Percentiles rank a stretch among this genome's conserved stretches.
phyloP scores from a whole-genome alignment of 306 rosid genomes.

The Vigna angularis region DNA sequence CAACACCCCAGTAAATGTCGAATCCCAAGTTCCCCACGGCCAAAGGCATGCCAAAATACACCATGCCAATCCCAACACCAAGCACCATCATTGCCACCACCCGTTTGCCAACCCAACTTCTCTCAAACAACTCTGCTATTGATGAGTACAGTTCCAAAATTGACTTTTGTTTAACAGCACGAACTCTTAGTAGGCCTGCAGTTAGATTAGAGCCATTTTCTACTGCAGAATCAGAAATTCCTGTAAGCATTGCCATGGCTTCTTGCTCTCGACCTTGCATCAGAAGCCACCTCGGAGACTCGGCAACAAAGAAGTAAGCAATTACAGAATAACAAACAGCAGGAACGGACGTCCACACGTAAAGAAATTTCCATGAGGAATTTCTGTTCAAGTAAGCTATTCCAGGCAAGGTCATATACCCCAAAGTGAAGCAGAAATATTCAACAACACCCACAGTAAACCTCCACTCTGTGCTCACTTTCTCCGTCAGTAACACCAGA shows the following conservation, averaged over 20 bases:
- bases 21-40: slow-evolving; percentile 56
- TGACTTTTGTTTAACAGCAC: background rate
- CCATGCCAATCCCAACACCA: slow-evolving; percentile 55
- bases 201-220: background rate
- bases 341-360: slow-evolving; percentile 48
- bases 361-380: slow-evolving; percentile 45
- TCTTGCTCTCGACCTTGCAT: slow-evolving; percentile 42
- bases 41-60: slow-evolving; percentile 55
- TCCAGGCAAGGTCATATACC: slow-evolving; percentile 44
- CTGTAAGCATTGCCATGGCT: slow-evolving; percentile 39
- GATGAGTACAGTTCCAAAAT: slow-evolving; percentile 30
- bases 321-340: slow-evolving; percentile 28
- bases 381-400: slow-evolving; percentile 45
- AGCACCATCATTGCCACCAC: slow-evolving; percentile 30
- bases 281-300: slow-evolving; percentile 54
- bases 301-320: slow-evolving; percentile 30
- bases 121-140: slow-evolving; percentile 38
- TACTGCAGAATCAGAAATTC: background rate
- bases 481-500: slow-evolving; percentile 41
- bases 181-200: background rate
- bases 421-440: slow-evolving; percentile 37
- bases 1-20: slow-evolving; percentile 49
- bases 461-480: slow-evolving; percentile 48
- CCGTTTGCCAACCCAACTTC: slow-evolving; percentile 42
- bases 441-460: slow-evolving; percentile 37